Evolutionary conservation across 345 rosid genomes (phyloP).

Genomic region (Corymbia maculata): DNA sequence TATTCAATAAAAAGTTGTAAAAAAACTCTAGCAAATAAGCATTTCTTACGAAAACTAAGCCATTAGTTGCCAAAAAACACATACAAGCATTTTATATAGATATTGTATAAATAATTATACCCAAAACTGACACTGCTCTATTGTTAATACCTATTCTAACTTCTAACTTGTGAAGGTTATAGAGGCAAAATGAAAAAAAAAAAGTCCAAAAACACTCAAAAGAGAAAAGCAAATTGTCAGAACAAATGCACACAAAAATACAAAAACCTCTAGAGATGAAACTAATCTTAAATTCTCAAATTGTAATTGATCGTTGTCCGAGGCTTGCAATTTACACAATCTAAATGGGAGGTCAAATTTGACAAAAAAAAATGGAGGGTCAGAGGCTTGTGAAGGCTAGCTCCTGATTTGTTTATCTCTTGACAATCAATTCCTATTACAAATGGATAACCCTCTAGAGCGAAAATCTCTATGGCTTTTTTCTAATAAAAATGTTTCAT

Average conservation of each 20-base stretch:
- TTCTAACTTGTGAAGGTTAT: neutral
- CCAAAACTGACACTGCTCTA: neutral
- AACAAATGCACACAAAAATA: neutral
- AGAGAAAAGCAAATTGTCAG: neutral
- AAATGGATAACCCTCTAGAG: too few species aligned
- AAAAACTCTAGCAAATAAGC: neutral
- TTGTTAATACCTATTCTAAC: neutral
- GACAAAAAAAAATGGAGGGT: neutral
- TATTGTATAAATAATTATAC: neutral
- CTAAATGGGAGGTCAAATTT: neutral
- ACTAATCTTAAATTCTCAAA: neutral
- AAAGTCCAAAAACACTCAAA: neutral
- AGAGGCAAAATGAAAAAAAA: neutral
- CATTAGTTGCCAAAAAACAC: neutral
- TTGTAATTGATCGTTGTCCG: neutral
- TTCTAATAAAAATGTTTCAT: too few species aligned
- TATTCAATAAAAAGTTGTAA: neutral
- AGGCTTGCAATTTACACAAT: neutral
- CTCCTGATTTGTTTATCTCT: too few species aligned
- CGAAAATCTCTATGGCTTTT: too few species aligned
- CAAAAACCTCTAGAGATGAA: neutral
- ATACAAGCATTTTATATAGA: neutral
- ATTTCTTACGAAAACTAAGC: neutral
- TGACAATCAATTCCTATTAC: too few species aligned
- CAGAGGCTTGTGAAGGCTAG: neutral